Evolutionary conservation across 2,329 filamentous ascomycete genomes (phyloP), one percentile per base, ranked within the genome.

Genomic region (Botrytis fragariae): DNA sequence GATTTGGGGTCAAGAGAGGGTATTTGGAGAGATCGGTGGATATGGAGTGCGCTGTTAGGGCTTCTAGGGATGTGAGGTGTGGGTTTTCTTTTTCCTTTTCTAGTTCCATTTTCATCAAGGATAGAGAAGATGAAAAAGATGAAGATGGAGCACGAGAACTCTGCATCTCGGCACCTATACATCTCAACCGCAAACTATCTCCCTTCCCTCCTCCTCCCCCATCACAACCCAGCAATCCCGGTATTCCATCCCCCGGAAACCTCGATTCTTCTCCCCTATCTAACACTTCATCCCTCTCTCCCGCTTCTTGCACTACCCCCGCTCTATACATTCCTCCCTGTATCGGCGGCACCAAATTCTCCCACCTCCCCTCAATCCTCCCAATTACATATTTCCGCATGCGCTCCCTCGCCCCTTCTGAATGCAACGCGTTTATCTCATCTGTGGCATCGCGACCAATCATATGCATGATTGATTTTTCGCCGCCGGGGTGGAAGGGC

Each of bases 401-500:
- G 77, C 89, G 89, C 74, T 89, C 82, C 78, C 89, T 89, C n/a
- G 96, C 91, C 80, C 95, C 92, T 57, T 84, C 78, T 1, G 95
- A 98, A 82, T 99, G 96, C 44, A 98, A 97, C 93, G 91, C 93
- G 82, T 92, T 93, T 75, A 98, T 91, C 83, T 98, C 96, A 82
- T 97, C 94, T 16, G 95, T 98, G 65, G 94, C 95, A 88, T 97
- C 94, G 83, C 92, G 90, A 75, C 94, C 94, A 74, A 98, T 89
- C 94, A 98, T 96, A 81, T 98, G 96, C 81, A 90, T 86, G 76
- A 98, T 97, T 71, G 95, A 89, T 83, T 94, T 96, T 79, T 95
- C 91, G 77, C 96, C 96, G 72, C 96, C 96, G 16, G 96, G 96
- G 79, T 98, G 96, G 80, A 93, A 98, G 69, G 89, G 89, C 68